Evolutionary conservation across 495 filamentous ascomycete species (phyloP).

Genomic region (Endocarpon pusillum): DNA sequence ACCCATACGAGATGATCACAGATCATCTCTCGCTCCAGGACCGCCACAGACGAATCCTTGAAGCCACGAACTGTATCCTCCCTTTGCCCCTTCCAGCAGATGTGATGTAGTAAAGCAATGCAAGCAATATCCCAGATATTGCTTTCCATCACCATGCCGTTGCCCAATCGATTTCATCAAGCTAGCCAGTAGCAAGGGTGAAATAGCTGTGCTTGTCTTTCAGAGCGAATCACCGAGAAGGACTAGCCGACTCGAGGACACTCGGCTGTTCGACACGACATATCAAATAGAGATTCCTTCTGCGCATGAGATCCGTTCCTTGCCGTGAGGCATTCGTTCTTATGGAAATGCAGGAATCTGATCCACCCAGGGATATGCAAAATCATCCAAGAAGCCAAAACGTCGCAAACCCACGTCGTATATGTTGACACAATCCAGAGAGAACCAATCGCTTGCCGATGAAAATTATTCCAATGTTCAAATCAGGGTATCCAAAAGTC

Average conservation of each 20-base stretch:
- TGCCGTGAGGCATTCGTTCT: slow-evolving; percentile 1
- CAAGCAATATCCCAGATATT: slow-evolving; percentile 17
- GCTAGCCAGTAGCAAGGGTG: slow-evolving; percentile 13
- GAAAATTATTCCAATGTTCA: slow-evolving; percentile 22
- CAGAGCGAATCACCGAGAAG: slow-evolving; percentile 3
- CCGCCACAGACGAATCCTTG: slow-evolving; percentile 24
- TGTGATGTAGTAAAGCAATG: neutral
- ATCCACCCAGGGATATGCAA: slow-evolving; percentile 25
- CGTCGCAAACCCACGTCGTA: slow-evolving; percentile 14
- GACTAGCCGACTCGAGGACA: slow-evolving; percentile 46
- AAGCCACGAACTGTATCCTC: slow-evolving; percentile 8
- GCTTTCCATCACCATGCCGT: slow-evolving; percentile 45
- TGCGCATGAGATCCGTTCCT: neutral
- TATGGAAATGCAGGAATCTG: slow-evolving; percentile 11
- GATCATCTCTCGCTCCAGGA: slow-evolving; percentile 14
- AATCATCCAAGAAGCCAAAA: slow-evolving; percentile 28
- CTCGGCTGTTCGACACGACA: slow-evolving; percentile 39
- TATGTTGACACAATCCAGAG: slow-evolving; percentile 9
- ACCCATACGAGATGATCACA: slow-evolving; percentile 15
- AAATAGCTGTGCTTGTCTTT: neutral
- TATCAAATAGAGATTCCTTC: slow-evolving; percentile 15
- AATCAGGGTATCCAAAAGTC: slow-evolving; percentile 30
- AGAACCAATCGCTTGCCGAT: slow-evolving; percentile 19
- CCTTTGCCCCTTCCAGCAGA: slow-evolving; percentile 2
- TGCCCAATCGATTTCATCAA: slow-evolving; percentile 14